Percentiles rank a stretch among this genome's conserved stretches.
Evolutionary conservation across 306 rosid genomes (phyloP).

Genomic region (Mimosa bimucronata): DNA sequence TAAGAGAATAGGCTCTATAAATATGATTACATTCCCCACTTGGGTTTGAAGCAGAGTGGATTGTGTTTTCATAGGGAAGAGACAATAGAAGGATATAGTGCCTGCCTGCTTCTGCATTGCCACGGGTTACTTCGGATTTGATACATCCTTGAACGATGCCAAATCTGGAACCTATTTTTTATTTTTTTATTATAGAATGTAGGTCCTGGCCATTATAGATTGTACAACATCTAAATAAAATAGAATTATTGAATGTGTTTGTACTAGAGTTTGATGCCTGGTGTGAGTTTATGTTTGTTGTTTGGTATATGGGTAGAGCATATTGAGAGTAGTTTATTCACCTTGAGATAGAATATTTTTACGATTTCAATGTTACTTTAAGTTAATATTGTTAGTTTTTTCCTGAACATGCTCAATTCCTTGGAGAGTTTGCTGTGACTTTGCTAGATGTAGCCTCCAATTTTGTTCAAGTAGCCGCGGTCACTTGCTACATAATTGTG

Average conservation of each 20-base stretch:
- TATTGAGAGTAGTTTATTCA: neutral
- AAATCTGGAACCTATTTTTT: slow-evolving; percentile 27
- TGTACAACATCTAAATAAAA: neutral
- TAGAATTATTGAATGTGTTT: slow-evolving; percentile 26
- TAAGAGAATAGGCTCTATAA: slow-evolving; percentile 28
- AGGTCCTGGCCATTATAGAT: slow-evolving; percentile 6
- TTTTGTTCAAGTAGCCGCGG: neutral
- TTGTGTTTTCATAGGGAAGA: slow-evolving; percentile 39
- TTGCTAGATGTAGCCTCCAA: neutral
- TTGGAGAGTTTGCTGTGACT: neutral
- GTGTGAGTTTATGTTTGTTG: neutral
- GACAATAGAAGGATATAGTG: slow-evolving; percentile 35
- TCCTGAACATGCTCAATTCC: too few relatives aligned
- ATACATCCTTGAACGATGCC: slow-evolving; percentile 18
- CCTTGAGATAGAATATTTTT: neutral
- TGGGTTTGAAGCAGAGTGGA: slow-evolving; percentile 31
- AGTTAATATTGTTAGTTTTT: neutral
- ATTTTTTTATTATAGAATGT: neutral
- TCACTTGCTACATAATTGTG: neutral
- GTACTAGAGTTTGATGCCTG: neutral
- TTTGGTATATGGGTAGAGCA: neutral
- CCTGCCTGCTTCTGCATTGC: slow-evolving; percentile 29
- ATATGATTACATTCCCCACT: slow-evolving; percentile 20
- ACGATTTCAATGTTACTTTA: neutral
- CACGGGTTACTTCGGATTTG: slow-evolving; percentile 35